Evolutionary conservation across 2,329 filamentous ascomycete genomes (phyloP).

Genomic region (Thielaviopsis populi): DNA sequence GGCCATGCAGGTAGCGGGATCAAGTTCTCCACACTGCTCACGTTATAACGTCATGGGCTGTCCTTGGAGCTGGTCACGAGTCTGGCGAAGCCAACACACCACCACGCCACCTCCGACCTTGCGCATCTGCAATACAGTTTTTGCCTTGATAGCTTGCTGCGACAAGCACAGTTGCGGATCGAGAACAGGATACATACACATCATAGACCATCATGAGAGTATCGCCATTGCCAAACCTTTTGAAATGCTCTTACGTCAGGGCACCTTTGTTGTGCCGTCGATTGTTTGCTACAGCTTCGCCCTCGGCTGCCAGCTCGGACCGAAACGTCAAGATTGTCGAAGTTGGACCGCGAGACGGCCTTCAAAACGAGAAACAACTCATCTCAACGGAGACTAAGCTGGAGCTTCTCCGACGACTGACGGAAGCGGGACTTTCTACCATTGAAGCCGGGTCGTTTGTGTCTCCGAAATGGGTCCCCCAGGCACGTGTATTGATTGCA

Average conservation of each 20-base stretch:
- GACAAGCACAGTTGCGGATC: background rate
- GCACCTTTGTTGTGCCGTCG: conserved; percentile 7
- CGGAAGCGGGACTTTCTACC: conserved; percentile 50
- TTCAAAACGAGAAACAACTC: conserved; percentile 66
- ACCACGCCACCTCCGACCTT: background rate
- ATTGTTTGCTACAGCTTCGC: conserved; percentile 11
- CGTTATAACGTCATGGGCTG: conserved; percentile 5
- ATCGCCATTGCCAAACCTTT: background rate
- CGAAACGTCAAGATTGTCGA: conserved; percentile 54
- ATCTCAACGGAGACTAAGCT: conserved; percentile 62
- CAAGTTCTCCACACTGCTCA: conserved; percentile 6
- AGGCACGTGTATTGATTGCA: conserved; percentile 34
- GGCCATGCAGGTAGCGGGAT: conserved; percentile 3
- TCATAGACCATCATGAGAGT: background rate
- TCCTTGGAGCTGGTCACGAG: background rate
- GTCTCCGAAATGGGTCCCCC: conserved; percentile 70
- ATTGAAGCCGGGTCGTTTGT: conserved; percentile 79
- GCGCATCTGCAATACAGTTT: background rate
- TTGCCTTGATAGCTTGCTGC: background rate
- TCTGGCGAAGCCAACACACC: conserved; percentile 2
- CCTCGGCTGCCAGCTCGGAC: conserved; percentile 20
- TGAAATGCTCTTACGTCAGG: background rate
- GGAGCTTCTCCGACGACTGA: conserved; percentile 55
- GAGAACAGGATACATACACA: background rate
- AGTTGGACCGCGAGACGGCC: conserved; percentile 71